Conservation (phyloP, 192 early-diverging fungal species). For the Umbelopsis sp. region DNA sequence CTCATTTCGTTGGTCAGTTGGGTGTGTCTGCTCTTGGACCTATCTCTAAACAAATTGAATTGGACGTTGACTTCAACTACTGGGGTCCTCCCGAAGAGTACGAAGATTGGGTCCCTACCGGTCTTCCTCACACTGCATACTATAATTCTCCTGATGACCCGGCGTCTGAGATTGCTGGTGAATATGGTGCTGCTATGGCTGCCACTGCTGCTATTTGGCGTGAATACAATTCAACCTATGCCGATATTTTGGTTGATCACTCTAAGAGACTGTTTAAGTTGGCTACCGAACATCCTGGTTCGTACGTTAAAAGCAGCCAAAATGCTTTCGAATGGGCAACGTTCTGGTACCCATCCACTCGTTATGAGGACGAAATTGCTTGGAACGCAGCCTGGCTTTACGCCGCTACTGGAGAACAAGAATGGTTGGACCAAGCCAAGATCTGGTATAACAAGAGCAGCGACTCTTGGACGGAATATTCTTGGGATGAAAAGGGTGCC, state of each 20-base stretch:
- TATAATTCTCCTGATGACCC: conserved; percentile 38
- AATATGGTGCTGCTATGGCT: conserved; percentile 60
- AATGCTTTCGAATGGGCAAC: conserved; percentile 42
- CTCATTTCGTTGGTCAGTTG: conserved; percentile 50
- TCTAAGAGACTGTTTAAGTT: conserved; percentile 51
- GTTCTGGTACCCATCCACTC: conserved; percentile 54
- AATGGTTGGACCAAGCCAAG: conserved; percentile 47
- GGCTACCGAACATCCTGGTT: conserved; percentile 38
- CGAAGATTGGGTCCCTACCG: conserved; percentile 44
- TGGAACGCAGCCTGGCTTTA: conserved; percentile 63
- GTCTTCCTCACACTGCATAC: conserved; percentile 35
- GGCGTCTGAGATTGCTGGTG: conserved; percentile 42
- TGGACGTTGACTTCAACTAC: conserved; percentile 57
- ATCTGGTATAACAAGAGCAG: conserved; percentile 33
- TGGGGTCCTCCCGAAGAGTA: conserved; percentile 58
- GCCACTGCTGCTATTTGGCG: conserved; percentile 55
- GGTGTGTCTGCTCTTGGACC: conserved; percentile 37
- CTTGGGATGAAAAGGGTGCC: conserved; percentile 59
- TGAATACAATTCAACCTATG: conserved; percentile 48
- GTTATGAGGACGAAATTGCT: conserved; percentile 57
- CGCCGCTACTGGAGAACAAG: conserved; percentile 46
- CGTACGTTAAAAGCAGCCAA: conserved; percentile 40
- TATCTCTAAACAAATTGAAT: conserved; percentile 31
- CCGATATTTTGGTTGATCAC: conserved; percentile 48
- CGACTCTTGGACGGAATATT: conserved; percentile 38